These are phyloP conservation scores for Posidonia oceanica DNA, from an alignment of 116 monocot species.

Conservation along the genomic window DNA sequence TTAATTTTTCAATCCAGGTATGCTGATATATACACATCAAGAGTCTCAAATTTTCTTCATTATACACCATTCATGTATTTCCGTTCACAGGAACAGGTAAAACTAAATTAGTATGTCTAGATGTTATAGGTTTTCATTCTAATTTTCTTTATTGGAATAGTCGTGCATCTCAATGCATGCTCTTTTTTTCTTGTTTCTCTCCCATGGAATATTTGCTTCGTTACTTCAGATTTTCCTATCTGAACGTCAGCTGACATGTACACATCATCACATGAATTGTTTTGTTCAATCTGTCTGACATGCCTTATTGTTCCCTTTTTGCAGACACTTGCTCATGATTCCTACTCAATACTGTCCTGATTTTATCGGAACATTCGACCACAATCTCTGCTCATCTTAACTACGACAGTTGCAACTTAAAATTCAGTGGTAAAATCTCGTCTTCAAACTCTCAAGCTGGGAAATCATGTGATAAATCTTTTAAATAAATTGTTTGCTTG, in stretches of 20 bases:
- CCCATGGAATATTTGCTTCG: too few species aligned
- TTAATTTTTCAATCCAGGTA: conserved; percentile 35
- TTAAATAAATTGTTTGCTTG: background rate
- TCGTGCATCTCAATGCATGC: background rate
- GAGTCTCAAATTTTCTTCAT: conserved; percentile 90
- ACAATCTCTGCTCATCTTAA: background rate
- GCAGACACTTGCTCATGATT: conserved; percentile 70
- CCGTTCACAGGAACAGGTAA: conserved; percentile 85
- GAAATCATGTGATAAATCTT: too few species aligned
- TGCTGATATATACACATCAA: conserved; percentile 95
- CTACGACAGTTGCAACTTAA: background rate
- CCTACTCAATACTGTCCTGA: background rate
- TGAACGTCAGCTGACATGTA: background rate
- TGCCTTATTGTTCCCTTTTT: conserved; percentile 11
- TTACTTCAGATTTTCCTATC: background rate
- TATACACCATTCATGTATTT: conserved; percentile 98
- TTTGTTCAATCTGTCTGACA: background rate
- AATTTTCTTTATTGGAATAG: background rate
- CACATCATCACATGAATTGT: background rate
- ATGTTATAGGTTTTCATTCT: too few species aligned
- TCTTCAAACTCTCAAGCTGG: too few species aligned
- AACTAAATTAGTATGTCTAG: background rate
- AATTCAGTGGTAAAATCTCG: background rate
- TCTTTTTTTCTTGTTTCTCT: too few species aligned
- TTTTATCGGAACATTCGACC: background rate